Percentiles rank a stretch among this genome's conserved stretches.
Conservation (phyloP, 352 stramenopile genomes). For the Paralagenidium karlingii region DNA sequence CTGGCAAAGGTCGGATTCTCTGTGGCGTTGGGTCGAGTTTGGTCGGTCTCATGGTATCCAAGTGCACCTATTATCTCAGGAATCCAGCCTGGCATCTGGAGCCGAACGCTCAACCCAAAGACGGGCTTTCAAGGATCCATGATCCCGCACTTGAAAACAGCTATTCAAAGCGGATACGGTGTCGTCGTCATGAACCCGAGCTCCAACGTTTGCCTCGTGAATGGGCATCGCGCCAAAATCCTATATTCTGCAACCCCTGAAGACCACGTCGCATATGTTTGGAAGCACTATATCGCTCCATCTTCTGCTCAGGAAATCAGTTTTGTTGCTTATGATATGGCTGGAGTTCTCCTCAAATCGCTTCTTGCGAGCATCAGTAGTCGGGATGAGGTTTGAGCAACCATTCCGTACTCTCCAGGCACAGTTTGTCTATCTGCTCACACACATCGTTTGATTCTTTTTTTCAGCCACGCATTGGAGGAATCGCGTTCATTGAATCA, state of each 20-base stretch:
- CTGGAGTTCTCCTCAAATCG: constrained; percentile 52
- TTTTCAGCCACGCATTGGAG: constrained; percentile 31
- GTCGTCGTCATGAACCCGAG: constrained; percentile 77
- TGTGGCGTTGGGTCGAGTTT: constrained; percentile 1
- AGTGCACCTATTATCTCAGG: constrained; percentile 7
- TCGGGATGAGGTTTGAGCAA: constrained; percentile 28
- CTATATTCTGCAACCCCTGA: constrained; percentile 63
- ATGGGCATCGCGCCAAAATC: constrained; percentile 73
- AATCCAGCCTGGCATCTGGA: constrained; percentile 66
- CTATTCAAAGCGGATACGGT: constrained; percentile 70
- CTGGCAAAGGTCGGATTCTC: constrained; percentile 26
- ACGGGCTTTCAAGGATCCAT: constrained; percentile 79
- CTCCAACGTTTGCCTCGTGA: constrained; percentile 67
- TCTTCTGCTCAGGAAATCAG: constrained; percentile 75
- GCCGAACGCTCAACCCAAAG: constrained; percentile 53
- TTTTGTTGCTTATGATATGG: constrained; percentile 67
- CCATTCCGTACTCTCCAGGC: too few species aligned
- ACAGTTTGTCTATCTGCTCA: background rate
- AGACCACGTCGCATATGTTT: constrained; percentile 71
- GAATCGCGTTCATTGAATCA: constrained; percentile 80
- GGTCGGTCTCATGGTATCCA: background rate
- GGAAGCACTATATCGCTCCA: constrained; percentile 78
- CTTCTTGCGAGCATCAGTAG: constrained; percentile 44
- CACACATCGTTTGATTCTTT: too few species aligned
- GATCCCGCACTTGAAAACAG: constrained; percentile 80